These are phyloP conservation scores for Sporisorium exsertum DNA, from an alignment of 1,284 basidiomycete species.

Conservation along the genomic window DNA sequence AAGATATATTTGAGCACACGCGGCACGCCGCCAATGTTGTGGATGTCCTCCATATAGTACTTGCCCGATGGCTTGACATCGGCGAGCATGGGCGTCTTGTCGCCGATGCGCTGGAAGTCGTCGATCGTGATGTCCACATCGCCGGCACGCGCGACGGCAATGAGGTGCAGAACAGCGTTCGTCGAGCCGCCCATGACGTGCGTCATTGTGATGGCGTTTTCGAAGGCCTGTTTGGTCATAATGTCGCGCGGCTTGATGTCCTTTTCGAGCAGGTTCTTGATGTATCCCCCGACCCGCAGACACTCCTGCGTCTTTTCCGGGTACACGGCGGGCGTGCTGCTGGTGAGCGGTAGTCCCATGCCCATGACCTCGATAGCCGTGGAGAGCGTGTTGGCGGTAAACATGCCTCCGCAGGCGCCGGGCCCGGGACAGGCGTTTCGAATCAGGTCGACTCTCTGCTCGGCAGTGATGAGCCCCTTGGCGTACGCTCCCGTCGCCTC, in stretches of 20 bases:
- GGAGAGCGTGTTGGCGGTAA: slow-evolving; percentile 96
- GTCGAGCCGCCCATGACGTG: slow-evolving; percentile 79
- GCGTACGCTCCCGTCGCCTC: slow-evolving; percentile 85
- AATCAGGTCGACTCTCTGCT: slow-evolving; percentile 83
- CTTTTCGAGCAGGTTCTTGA: slow-evolving; percentile 83
- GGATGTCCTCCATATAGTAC: slow-evolving; percentile 85
- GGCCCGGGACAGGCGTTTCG: slow-evolving; percentile 93
- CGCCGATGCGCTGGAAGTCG: slow-evolving; percentile 77
- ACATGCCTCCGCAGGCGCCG: slow-evolving; percentile 94
- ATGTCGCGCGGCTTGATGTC: slow-evolving; percentile 94
- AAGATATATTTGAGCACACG: slow-evolving; percentile 78
- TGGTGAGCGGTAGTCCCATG: slow-evolving; percentile 85
- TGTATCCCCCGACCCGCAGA: slow-evolving; percentile 81
- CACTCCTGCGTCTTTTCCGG: slow-evolving; percentile 88
- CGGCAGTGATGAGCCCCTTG: slow-evolving; percentile 83
- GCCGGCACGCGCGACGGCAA: slow-evolving; percentile 88
- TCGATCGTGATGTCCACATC: slow-evolving; percentile 84
- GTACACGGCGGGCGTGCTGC: slow-evolving; percentile 84
- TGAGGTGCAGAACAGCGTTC: slow-evolving; percentile 89
- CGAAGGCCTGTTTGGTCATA: slow-evolving; percentile 94
- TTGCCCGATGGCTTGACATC: slow-evolving; percentile 80
- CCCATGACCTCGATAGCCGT: slow-evolving; percentile 90
- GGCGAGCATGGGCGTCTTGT: slow-evolving; percentile 86
- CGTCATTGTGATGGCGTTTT: slow-evolving; percentile 88
- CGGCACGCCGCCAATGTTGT: slow-evolving; percentile 74